Evolutionary conservation across 352 stramenopile species (phyloP).

Genomic region (Phytopythium chamaehyphon): DNA sequence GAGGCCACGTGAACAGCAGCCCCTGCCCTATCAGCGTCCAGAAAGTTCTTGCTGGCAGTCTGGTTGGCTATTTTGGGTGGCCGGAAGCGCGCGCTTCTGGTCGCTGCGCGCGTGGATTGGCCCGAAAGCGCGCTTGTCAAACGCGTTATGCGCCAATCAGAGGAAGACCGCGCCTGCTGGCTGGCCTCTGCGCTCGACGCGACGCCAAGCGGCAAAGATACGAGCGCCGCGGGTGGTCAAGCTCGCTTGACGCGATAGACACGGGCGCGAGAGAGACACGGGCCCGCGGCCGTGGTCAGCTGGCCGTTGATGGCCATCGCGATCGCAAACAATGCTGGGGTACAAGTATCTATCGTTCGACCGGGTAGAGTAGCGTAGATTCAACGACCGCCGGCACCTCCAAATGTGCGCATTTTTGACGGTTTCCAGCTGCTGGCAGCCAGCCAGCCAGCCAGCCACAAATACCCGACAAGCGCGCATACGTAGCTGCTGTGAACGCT

Average conservation of each 20-base stretch:
- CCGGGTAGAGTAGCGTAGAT: too few relatives aligned
- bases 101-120: background rate
- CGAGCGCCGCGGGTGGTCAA: background rate
- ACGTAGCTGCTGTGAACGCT: background rate
- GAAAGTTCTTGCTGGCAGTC: conserved; percentile 5
- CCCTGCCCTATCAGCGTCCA: background rate
- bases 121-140: background rate
- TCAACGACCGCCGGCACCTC: too few relatives aligned
- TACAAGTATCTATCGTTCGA: too few relatives aligned
- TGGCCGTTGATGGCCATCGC: too few relatives aligned
- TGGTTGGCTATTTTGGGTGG: conserved; percentile 5
- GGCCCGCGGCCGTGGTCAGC: too few relatives aligned
- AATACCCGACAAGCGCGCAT: too few relatives aligned
- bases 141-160: background rate
- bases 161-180: background rate
- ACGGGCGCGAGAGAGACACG: too few relatives aligned
- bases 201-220: conserved; percentile 3
- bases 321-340: too few relatives aligned
- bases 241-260: too few relatives aligned
- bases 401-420: too few relatives aligned
- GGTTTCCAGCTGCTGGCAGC: too few relatives aligned
- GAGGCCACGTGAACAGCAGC: background rate
- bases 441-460: too few relatives aligned
- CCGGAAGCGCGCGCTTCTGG: background rate
- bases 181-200: background rate